A percentile compares a stretch with the other conserved stretches of the same genome.
These are phyloP conservation scores for Clonostachys byssicola DNA, from an alignment of 2,329 filamentous ascomycete genomes.

Conservation along the genomic window DNA sequence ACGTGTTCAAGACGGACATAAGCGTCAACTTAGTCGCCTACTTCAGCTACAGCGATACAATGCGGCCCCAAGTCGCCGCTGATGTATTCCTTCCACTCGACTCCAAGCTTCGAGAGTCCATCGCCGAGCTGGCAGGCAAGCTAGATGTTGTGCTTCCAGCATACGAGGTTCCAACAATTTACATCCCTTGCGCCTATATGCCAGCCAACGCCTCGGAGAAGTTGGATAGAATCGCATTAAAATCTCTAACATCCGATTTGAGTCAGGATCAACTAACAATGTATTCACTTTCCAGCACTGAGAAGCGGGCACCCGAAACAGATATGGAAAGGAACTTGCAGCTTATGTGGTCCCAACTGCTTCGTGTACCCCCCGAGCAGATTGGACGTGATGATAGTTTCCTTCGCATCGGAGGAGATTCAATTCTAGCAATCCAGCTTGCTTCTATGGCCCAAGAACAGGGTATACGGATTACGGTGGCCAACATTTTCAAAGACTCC, in stretches of 20 bases:
- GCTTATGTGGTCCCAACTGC: slow-evolving; percentile 3
- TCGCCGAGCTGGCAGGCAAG: not conserved
- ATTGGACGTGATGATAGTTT: slow-evolving; percentile 5
- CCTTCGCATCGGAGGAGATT: slow-evolving; percentile 8
- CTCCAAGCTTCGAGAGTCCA: slow-evolving; percentile 3
- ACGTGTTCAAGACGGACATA: slow-evolving; percentile 1
- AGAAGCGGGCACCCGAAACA: slow-evolving; percentile 1
- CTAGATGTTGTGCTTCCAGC: slow-evolving; percentile 1
- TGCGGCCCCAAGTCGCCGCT: not conserved
- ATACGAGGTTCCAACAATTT: slow-evolving; percentile 10
- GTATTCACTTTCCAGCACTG: not conserved
- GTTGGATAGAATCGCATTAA: slow-evolving; percentile 3
- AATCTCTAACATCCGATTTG: not conserved
- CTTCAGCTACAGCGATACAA: not conserved
- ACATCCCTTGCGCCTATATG: slow-evolving; percentile 4
- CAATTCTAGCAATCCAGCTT: slow-evolving; percentile 7
- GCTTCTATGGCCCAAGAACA: not conserved
- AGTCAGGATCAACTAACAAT: not conserved
- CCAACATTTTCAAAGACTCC: slow-evolving; percentile 44
- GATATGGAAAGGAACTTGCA: not conserved
- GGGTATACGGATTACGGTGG: slow-evolving; percentile 13
- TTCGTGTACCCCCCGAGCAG: not conserved
- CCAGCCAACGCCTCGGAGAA: slow-evolving; percentile 5
- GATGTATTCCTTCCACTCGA: not conserved
- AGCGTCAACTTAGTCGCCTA: not conserved